A percentile compares a stretch with the other conserved stretches of the same genome.
Evolutionary conservation across 2,329 filamentous ascomycete species (phyloP).

Genomic region (Arthrinium phaeospermum): DNA sequence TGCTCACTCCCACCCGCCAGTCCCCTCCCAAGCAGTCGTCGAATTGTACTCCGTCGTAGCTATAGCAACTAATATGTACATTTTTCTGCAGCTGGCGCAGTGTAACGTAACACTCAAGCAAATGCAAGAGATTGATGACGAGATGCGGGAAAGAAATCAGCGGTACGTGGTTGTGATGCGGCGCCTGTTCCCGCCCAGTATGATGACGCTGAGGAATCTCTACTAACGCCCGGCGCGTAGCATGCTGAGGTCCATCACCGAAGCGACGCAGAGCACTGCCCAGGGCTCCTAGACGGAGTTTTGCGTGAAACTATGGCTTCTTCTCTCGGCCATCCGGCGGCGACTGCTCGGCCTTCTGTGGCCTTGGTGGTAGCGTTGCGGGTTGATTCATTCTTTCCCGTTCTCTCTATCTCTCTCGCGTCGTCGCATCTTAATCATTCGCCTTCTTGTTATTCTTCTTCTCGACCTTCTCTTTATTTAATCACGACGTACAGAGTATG

Average conservation of each 20-base stretch:
- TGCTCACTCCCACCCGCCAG: constrained; percentile 29
- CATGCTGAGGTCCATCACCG: constrained; percentile 43
- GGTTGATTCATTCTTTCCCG: too few relatives aligned
- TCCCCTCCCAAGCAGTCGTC: constrained; percentile 15
- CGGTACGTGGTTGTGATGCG: constrained; percentile 35
- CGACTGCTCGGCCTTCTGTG: neutral
- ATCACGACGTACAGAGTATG: neutral
- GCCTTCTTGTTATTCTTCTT: neutral
- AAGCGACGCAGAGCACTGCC: constrained; percentile 29
- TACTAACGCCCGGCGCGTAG: constrained; percentile 27
- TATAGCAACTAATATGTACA: constrained; percentile 8
- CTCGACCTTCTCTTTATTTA: neutral
- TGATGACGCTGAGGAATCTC: neutral
- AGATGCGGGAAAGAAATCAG: constrained; percentile 61
- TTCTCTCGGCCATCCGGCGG: neutral
- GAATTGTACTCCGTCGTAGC: constrained; percentile 2
- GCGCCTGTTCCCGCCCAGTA: too few relatives aligned
- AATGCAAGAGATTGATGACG: constrained; percentile 59
- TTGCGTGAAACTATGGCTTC: neutral
- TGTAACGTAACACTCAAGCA: constrained; percentile 52
- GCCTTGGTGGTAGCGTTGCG: neutral
- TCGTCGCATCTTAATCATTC: neutral
- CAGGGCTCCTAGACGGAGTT: constrained; percentile 24
- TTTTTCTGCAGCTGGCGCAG: constrained; percentile 48
- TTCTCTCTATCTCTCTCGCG: neutral